Conservation (phyloP, 2,329 filamentous ascomycete genomes). For the Penicillium thymicola region DNA sequence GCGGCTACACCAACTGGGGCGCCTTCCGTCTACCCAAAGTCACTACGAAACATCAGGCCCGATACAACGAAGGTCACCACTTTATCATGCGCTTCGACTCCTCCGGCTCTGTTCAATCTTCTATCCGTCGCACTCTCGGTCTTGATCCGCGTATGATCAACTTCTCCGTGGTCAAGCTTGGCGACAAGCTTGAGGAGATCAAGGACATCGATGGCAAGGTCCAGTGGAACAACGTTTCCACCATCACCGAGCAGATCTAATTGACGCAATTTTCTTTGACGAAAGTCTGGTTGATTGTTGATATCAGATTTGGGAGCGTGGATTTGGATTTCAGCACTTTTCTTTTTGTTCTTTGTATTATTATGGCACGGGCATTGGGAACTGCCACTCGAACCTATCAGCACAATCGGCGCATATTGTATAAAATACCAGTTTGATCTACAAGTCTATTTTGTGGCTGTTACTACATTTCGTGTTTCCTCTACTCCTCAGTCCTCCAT, state of each 20-base stretch:
- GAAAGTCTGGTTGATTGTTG: slow-evolving; percentile 3
- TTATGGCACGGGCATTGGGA: slow-evolving; percentile 24
- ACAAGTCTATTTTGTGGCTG: slow-evolving; percentile 1
- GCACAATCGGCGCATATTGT: slow-evolving; percentile 36
- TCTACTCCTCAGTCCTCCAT: not conserved
- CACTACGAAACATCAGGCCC: slow-evolving; percentile 74
- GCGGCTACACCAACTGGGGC: slow-evolving; percentile 94
- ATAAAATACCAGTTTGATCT: slow-evolving; percentile 22
- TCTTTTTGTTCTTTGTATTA: slow-evolving; percentile 27
- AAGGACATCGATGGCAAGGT: slow-evolving; percentile 56
- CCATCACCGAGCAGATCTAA: slow-evolving; percentile 28
- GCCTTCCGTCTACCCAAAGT: slow-evolving; percentile 81
- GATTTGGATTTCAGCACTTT: slow-evolving; percentile 14
- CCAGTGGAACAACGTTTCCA: slow-evolving; percentile 47
- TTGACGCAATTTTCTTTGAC: not conserved
- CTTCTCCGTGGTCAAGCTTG: slow-evolving; percentile 81
- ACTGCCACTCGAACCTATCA: slow-evolving; percentile 21
- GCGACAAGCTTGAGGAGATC: slow-evolving; percentile 61
- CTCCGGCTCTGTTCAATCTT: slow-evolving; percentile 68
- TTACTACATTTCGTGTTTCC: not conserved
- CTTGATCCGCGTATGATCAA: slow-evolving; percentile 90
- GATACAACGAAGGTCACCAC: slow-evolving; percentile 85
- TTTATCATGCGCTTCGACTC: slow-evolving; percentile 97
- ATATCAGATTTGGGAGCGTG: slow-evolving; percentile 10
- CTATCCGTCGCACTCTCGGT: slow-evolving; percentile 70